phyloP scores from a whole-genome alignment of 1,284 basidiomycete species.

The Ustilago hordei region DNA sequence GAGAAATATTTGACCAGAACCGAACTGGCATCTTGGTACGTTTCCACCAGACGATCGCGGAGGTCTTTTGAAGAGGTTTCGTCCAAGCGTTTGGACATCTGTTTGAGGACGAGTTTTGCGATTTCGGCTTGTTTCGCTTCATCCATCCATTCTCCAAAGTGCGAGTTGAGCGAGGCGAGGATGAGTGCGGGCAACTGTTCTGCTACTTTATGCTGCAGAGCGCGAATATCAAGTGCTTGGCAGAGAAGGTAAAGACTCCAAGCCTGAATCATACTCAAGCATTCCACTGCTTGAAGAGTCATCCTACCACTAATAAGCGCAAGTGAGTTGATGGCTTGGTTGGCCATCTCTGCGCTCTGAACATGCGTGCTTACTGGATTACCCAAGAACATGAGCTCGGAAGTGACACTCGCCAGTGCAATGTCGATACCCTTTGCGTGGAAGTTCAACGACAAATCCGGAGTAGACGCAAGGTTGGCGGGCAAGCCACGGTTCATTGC shows the following conservation, averaged over 20 bases:
- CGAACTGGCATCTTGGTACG: conserved; percentile 56
- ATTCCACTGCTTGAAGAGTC: conserved; percentile 57
- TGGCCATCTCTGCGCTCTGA: conserved; percentile 71
- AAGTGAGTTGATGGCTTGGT: conserved; percentile 60
- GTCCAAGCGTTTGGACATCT: conserved; percentile 57
- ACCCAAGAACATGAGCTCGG: conserved; percentile 84
- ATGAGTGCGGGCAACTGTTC: conserved; percentile 48
- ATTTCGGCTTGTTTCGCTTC: conserved; percentile 40
- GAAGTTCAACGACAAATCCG: conserved; percentile 74
- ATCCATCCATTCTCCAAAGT: conserved; percentile 64
- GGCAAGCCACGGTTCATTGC: conserved; percentile 57
- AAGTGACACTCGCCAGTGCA: conserved; percentile 70
- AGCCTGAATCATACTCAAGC: conserved; percentile 59
- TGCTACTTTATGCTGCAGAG: conserved; percentile 54
- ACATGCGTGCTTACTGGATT: conserved; percentile 86
- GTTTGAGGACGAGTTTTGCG: conserved; percentile 45
- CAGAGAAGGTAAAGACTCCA: conserved; percentile 64
- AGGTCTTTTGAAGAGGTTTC: conserved; percentile 61
- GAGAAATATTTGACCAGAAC: conserved; percentile 61
- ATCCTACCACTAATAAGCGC: conserved; percentile 58
- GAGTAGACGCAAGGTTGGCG: conserved; percentile 57
- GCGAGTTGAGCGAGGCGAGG: conserved; percentile 31
- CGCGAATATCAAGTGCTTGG: conserved; percentile 64
- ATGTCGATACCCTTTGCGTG: conserved; percentile 88
- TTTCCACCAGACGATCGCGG: conserved; percentile 54